These are phyloP conservation scores for Suzukiozyma palmioleophila DNA, from an alignment of 1,139 yeast species.

Conservation along the genomic window DNA sequence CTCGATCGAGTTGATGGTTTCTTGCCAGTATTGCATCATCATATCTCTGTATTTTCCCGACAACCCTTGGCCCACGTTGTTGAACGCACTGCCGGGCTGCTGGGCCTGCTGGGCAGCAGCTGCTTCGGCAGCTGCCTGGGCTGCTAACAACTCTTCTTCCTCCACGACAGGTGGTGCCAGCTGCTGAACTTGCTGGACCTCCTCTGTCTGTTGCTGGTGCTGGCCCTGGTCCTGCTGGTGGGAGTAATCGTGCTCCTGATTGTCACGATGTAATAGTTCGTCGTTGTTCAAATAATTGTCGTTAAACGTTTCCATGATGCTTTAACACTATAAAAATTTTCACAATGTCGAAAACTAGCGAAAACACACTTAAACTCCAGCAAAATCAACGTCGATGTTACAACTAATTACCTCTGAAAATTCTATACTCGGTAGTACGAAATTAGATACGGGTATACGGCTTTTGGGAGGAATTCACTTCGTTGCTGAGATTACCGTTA, in stretches of 20 bases:
- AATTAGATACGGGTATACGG: too few relatives aligned
- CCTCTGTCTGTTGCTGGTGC: constrained; percentile 4
- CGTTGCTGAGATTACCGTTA: too few relatives aligned
- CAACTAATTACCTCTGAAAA: too few relatives aligned
- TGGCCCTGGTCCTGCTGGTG: neutral
- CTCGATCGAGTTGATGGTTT: constrained; percentile 85
- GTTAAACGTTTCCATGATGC: constrained; percentile 12
- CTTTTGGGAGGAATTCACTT: too few relatives aligned
- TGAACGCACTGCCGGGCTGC: constrained; percentile 67
- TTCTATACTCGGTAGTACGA: too few relatives aligned
- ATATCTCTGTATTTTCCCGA: constrained; percentile 76
- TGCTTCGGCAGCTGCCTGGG: constrained; percentile 49
- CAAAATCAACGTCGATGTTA: neutral
- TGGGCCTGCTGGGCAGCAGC: constrained; percentile 45
- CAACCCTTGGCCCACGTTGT: constrained; percentile 91
- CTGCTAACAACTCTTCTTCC: constrained; percentile 35
- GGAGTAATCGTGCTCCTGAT: neutral
- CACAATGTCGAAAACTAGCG: neutral
- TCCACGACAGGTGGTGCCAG: constrained; percentile 23
- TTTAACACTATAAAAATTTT: neutral
- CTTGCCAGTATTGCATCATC: constrained; percentile 98
- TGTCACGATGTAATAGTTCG: constrained; percentile 9
- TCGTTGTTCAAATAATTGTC: constrained; percentile 10
- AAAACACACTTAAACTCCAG: neutral
- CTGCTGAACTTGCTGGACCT: constrained; percentile 3